Base-by-base conservation (phyloP, 176 grass and related monocot species). In the Tillandsia fasciculata region DNA sequence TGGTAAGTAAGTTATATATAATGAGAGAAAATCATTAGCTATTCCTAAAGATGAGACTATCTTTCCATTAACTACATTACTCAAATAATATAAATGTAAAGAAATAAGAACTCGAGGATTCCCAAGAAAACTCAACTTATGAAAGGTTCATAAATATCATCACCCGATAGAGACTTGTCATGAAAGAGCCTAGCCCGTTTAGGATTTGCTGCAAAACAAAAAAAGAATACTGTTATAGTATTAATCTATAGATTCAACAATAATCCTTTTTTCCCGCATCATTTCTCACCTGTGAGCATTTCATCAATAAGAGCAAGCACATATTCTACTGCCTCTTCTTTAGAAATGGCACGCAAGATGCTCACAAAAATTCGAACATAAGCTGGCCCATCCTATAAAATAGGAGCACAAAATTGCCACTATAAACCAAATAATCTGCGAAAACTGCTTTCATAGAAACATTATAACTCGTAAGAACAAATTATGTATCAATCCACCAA, bases 271-370 rank as follows among this genome's bases (percentile, higher is more conserved):
- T 52, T 79, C 2, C 13, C n/a, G 67, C 50, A 51, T 74, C 72
- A 70, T 51, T 76, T 12, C 72, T 26, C 58, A 97, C 93, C 90
- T 79, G 84, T 70, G 80, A 97, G 84, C 79, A 97, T 97, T 29
- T 97, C 84, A 80, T 90, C 93, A 77, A 92, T 81, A 42, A 97
- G 86, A 63, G 89, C 89, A 82, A 97, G 79, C 65, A 87, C 93
- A 68, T 92, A 97, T 74, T 97, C 93, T 52, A 92, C 84, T 48
- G 93, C 90, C 47, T 97, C 93, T 83, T 92, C 93, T 79, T 97
- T 92, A 2, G 84, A 83, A 74, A 90, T 83, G 29, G 80, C 83
- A 74, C 69, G 67, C 59, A 97, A 65, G 66, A 97, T 92, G 79
- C 90, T 90, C 76, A 92, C 42, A 48, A 97, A 92, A 70, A 97